Base-by-base conservation (phyloP, 73 alveolate genomes). In the Urostyla sp. region DNA sequence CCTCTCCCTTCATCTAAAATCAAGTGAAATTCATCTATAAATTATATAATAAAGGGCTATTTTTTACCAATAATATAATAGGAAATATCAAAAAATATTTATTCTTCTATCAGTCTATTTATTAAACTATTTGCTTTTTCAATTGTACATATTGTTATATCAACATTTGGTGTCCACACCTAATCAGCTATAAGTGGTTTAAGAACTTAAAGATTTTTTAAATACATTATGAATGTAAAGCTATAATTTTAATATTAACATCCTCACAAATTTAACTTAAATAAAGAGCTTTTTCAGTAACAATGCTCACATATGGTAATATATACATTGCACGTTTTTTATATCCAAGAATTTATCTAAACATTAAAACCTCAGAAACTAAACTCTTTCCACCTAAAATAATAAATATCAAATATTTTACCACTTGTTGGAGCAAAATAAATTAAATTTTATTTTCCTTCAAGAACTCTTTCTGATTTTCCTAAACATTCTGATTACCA, bases 341-440 rank as follows among this genome's bases (percentile, higher is more conserved):
- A 52, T 31, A 49, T 28, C 82, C 74, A 15, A 90, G 61, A 2
- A 90, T 67, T 18, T 51, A 46, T 35, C 89, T 84, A 27, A 90
- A 48, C 91, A 87, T 87, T 54, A 90, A 48, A 8, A 91, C 20
- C 67, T 91, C 97, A 27, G 93, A 72, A 20, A 89, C 94, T 27
- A 91, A 46, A 36, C 88, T 59, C 63, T 91, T 91, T 10, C 97
- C 97, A 26, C 97, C 76, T 59, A 59, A 7, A 10, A 27, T 15
- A 59, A 35, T 3, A 32, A n/a, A 5, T 27, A 27, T 55, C 8
- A n/a, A 7, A 55, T 23, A 10, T 8, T 40, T 7, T 59, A 59
- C 76, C 94, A 31, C 90, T 59, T 13, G 97, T 91, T 1, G 97
- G 97, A 8, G 97, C 97, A 31, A 75, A 87, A 67, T 91, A 91